Conservation (phyloP, 176 grass and related monocot species). For the Luzula sylvatica region DNA sequence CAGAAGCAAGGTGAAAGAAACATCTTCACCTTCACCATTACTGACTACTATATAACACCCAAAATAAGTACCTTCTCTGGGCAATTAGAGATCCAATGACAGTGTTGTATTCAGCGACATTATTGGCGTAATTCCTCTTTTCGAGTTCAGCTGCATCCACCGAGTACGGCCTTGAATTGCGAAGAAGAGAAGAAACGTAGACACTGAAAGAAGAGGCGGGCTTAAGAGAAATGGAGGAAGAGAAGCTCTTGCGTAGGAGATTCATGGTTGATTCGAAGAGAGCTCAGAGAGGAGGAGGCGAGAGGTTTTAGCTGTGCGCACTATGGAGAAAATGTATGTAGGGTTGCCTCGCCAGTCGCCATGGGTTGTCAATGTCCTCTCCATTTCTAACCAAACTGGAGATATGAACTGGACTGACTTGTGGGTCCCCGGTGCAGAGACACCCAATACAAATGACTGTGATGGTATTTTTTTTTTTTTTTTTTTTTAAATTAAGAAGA, state of each 20-base stretch:
- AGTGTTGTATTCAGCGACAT: constrained; percentile 82
- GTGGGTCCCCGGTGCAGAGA: too few relatives aligned
- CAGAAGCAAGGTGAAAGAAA: too few relatives aligned
- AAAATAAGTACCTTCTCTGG: constrained; percentile 57
- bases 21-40: too few relatives aligned
- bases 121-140: constrained; percentile 84
- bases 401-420: too few relatives aligned
- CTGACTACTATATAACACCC: too few relatives aligned
- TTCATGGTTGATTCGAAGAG: constrained; percentile 37
- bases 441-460: too few relatives aligned
- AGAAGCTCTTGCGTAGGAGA: constrained; percentile 48
- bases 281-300: neutral
- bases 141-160: constrained; percentile 42
- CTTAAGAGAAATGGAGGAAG: constrained; percentile 5
- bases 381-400: too few relatives aligned
- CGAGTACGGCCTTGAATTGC: neutral
- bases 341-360: too few relatives aligned
- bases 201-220: constrained; percentile 20
- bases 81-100: constrained; percentile 74
- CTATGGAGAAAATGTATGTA: too few relatives aligned
- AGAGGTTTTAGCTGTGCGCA: neutral
- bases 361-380: too few relatives aligned
- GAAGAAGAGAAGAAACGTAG: neutral
- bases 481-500: too few relatives aligned
- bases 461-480: too few relatives aligned